Percentiles rank a stretch among this genome's conserved stretches.
Conservation (phyloP, 1,284 basidiomycete genomes). For the Puccinia horiana region DNA sequence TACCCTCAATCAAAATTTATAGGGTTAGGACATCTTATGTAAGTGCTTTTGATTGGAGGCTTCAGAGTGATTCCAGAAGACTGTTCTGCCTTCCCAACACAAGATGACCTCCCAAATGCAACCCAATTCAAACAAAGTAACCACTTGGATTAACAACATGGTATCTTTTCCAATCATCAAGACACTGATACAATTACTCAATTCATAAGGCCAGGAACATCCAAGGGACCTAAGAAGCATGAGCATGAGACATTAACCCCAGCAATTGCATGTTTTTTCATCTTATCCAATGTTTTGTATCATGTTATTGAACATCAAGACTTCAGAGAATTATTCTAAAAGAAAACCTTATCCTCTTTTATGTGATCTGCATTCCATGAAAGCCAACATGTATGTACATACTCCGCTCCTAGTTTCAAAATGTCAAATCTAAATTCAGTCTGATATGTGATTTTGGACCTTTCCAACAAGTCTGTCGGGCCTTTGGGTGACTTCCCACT, state of each 20-base stretch:
- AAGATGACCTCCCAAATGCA: too few species aligned
- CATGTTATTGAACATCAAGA: not conserved
- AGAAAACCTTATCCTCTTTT: not conserved
- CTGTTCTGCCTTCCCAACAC: too few species aligned
- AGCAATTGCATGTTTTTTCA: not conserved
- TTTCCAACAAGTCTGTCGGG: not conserved
- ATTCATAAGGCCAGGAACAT: not conserved
- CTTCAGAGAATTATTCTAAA: not conserved
- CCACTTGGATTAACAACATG: not conserved
- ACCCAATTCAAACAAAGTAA: too few species aligned
- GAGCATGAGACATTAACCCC: not conserved
- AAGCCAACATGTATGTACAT: not conserved
- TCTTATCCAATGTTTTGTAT: not conserved
- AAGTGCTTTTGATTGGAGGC: too few species aligned
- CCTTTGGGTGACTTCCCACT: slow-evolving; percentile 5
- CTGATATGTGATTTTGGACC: slow-evolving; percentile 17
- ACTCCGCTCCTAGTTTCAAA: not conserved
- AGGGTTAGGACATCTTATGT: too few species aligned
- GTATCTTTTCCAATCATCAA: not conserved
- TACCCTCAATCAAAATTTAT: too few species aligned
- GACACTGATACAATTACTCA: not conserved
- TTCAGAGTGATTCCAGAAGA: too few species aligned
- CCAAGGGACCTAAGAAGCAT: not conserved
- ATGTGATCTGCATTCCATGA: not conserved
- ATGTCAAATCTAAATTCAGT: not conserved